Base-by-base conservation (phyloP, 352 stramenopile genomes). In the Plasmopara muralis region DNA sequence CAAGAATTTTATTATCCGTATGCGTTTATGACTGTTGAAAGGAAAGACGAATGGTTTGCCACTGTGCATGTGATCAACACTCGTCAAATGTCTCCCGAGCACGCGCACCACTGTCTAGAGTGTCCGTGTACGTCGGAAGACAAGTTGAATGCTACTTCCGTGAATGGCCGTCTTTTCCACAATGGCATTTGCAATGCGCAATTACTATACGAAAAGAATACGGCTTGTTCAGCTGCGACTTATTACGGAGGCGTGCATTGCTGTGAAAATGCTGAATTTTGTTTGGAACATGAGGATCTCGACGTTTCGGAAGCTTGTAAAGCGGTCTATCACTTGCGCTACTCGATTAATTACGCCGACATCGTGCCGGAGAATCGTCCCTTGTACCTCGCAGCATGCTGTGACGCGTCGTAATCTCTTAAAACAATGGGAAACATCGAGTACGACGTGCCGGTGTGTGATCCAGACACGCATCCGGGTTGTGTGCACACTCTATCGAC, bases 41-140 rank as follows among this genome's bases (percentile, higher is more conserved):
- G 75, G 10, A 78, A 92, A 47, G 74, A 89, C 55, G 81, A 89
- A 52, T 92, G 78, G 81, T 43, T 87, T 28, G 76, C 79, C 9
- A 92, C 89, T 59, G 76, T 89, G 13, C 81, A 92, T 59, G 67
- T 92, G 31, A 85, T 92, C 65, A 89, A 92, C 70, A 92, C 78
- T 29, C 76, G 81, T 43, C 57, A 77, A 42, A 67, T 92, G 64
- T 9, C 54, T 16, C 35, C 46, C 7, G 51, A 62, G 25, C 57
- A 60, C 25, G 77, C 78, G 25, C 78, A 89, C 48, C 56, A 52
- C 29, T 92, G 81, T 47, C 67, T 92, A 20, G 81, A 92, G 57
- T 92, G 81, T 16, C 81, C 81, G 31, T 92, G 81, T 59, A 87
- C 76, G 25, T 74, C 78, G 3, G 69, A 80, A 49, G 78, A 92